These are phyloP conservation scores for Heracleum sosnowskyi DNA, from an alignment of 129 eudicot species.

Conservation along the genomic window DNA sequence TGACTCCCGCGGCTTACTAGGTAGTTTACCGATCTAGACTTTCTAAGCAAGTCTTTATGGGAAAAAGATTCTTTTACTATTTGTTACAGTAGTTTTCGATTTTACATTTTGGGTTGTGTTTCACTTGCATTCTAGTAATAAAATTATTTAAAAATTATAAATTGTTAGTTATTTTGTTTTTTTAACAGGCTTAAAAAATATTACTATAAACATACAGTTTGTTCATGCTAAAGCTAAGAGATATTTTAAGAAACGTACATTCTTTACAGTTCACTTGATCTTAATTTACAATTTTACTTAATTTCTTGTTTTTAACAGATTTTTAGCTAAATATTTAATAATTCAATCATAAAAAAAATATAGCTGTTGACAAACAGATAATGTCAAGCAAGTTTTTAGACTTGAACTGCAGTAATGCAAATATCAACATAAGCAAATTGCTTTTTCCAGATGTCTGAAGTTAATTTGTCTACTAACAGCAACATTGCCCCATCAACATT, in stretches of 20 bases:
- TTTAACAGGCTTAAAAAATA: no score
- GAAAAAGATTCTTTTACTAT: not conserved
- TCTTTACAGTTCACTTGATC: not conserved
- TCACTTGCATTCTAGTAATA: no score
- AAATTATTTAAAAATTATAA: no score
- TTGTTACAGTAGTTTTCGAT: no score
- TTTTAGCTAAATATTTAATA: no score
- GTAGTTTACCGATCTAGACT: constrained; percentile 8
- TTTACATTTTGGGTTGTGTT: no score
- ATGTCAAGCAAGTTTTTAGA: not conserved
- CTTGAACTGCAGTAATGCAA: not conserved
- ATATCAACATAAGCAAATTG: not conserved
- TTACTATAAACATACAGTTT: no score
- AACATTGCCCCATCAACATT: not conserved
- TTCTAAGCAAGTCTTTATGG: not conserved
- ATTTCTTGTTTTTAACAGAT: no score
- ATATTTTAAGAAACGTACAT: no score
- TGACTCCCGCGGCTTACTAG: not conserved
- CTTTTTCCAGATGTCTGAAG: not conserved
- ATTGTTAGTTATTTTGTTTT: no score
- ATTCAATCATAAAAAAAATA: no score
- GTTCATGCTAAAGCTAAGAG: not conserved
- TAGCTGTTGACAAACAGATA: not conserved
- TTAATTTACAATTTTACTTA: no score
- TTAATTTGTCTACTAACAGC: not conserved